Base-by-base conservation (phyloP, 495 filamentous ascomycete species). In the Letharia columbiana region DNA sequence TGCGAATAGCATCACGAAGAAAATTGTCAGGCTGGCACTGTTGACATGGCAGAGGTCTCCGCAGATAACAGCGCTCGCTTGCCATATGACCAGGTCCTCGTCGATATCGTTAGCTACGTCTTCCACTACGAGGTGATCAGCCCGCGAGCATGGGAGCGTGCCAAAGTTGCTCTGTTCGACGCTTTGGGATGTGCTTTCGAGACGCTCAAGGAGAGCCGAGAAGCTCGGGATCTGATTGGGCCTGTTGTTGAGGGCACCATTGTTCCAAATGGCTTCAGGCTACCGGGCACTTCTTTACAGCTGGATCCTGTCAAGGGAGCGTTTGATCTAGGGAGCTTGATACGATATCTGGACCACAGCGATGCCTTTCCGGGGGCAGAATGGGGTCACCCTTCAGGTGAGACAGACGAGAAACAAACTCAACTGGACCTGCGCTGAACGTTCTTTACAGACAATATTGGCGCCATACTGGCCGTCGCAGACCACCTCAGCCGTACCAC, bases 331-430 rank as follows among this genome's bases (percentile, higher is more conserved):
- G 77, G 79, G 2, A 67, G 73, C 15, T 58, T 81, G 66, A 78
- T 81, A 28, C 72, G 77, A 6, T 80, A 80, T 68, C 67, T 80
- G 40, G 79, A 81, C 63, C 77, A 80, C 60, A 81, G 79, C 62
- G 79, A 81, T 73, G 78, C 75, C 20, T 69, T 77, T 12, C 64
- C 69, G 9, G 79, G 77, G 4, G 71, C 67, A 33, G 79, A 81
- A 70, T 80, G 77, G 77, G 77, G 78, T 17, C 79, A 81, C 72
- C 79, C 77, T 23, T 77, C 76, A 57, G 75, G 75, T 76, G 68
- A 39, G 60, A 47, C 1, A 44, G 17, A 9, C 75, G 50, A 4
- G 7, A 23, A 17, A n/a, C 6, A 33, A 15, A 1, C 9, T 20
- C 0, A 37, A 33, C 13, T 15, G 23, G 15, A 37, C 15, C 12